A percentile compares a stretch with the other conserved stretches of the same genome.
phyloP scores from a whole-genome alignment of 495 filamentous ascomycete genomes.

The Bacidia gigantensis region DNA sequence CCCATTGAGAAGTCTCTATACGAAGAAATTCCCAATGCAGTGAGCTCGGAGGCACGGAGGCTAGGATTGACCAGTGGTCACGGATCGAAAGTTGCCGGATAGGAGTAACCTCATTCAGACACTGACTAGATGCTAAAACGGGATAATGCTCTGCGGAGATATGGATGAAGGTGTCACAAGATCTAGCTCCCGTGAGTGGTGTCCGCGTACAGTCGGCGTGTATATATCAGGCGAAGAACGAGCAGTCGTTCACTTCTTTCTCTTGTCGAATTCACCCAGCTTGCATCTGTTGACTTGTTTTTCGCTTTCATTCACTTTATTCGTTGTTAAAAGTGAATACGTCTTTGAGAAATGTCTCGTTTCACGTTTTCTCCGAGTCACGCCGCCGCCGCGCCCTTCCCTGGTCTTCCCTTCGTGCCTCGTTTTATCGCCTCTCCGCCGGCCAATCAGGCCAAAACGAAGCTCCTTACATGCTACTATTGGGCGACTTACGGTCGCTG shows the following conservation, averaged over 20 bases:
- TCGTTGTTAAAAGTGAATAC: no score
- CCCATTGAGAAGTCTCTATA: conserved; percentile 26
- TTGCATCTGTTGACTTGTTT: neutral
- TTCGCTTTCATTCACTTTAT: neutral
- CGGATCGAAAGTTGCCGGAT: conserved; percentile 25
- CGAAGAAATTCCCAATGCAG: conserved; percentile 19
- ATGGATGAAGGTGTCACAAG: no score
- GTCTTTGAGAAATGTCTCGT: no score
- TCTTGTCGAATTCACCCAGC: no score
- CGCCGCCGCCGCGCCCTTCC: neutral
- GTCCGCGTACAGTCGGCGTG: neutral
- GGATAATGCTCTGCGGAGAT: no score
- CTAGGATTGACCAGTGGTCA: conserved; percentile 25
- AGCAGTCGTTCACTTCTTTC: no score
- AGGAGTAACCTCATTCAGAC: neutral
- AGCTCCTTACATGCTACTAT: conserved; percentile 15
- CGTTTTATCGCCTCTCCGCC: neutral
- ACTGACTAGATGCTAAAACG: neutral
- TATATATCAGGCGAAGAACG: neutral
- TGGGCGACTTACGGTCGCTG: conserved; percentile 11
- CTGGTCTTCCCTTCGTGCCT: neutral
- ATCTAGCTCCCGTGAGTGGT: no score
- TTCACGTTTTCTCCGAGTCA: no score
- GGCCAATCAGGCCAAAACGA: conserved; percentile 8
- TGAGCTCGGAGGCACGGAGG: conserved; percentile 31